phyloP scores from a whole-genome alignment of 768 basidiomycete genomes.

The Suillus weaverae region DNA sequence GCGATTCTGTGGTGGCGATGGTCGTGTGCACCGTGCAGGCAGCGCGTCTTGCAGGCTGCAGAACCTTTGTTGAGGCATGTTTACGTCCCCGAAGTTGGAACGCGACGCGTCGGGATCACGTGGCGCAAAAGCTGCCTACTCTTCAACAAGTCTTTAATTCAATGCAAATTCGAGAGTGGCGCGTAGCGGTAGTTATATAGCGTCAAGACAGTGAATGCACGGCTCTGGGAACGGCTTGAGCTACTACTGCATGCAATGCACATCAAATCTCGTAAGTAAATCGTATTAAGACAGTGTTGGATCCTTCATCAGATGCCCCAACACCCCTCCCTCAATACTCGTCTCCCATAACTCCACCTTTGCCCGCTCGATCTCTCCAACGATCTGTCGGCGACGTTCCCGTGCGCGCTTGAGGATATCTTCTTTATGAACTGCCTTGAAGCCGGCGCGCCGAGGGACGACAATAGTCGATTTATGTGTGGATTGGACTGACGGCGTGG shows the following conservation, averaged over 20 bases:
- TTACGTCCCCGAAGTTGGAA: not conserved
- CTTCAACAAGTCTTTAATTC: not conserved
- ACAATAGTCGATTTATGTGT: not conserved
- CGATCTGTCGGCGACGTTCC: conserved; percentile 52
- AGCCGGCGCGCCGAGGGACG: not conserved
- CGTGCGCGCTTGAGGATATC: conserved; percentile 53
- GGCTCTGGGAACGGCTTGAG: not conserved
- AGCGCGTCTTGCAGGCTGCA: conserved; percentile 6
- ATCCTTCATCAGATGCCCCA: conserved; percentile 48
- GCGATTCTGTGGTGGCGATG: not conserved
- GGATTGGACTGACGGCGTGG: conserved; percentile 12
- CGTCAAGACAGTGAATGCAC: not conserved
- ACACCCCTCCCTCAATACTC: conserved; percentile 66
- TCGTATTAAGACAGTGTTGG: not conserved
- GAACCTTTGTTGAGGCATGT: conserved; percentile 10
- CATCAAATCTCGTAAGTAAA: not conserved
- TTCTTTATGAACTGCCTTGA: conserved; percentile 32
- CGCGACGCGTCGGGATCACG: conserved; percentile 11
- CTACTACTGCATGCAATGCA: not conserved
- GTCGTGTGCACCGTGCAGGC: not conserved
- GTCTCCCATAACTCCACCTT: conserved; percentile 75
- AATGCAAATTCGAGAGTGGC: not conserved
- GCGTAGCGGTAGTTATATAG: not conserved
- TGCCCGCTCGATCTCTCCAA: conserved; percentile 54
- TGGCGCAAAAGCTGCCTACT: not conserved